Conservation (phyloP, 345 rosid species). For the Microcos paniculata region DNA sequence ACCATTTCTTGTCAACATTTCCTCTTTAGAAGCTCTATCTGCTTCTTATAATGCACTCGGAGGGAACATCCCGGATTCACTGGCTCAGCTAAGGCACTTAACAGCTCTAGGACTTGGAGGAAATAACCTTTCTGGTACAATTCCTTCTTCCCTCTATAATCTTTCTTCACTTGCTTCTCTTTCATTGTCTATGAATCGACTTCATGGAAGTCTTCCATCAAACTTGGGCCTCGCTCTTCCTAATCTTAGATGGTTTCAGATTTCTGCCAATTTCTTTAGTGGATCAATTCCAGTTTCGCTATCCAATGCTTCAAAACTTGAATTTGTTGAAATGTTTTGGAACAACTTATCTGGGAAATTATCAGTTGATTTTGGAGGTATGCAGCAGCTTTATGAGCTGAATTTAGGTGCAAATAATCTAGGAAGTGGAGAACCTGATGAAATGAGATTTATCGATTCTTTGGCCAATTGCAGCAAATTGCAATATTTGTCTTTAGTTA, state of each 20-base stretch:
- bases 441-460: conserved; percentile 18
- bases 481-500: neutral
- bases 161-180: conserved; percentile 3
- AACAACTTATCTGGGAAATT: conserved; percentile 17
- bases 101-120: neutral
- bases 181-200: conserved; percentile 5
- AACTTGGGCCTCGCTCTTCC: conserved; percentile 21
- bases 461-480: conserved; percentile 19
- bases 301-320: conserved; percentile 22
- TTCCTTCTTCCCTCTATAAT: conserved; percentile 22
- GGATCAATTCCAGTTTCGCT: conserved; percentile 24
- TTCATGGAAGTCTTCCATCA: conserved; percentile 18
- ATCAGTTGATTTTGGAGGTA: conserved; percentile 16
- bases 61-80: conserved; percentile 14
- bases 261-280: neutral
- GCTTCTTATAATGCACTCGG: conserved; percentile 6
- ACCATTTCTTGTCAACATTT: neutral
- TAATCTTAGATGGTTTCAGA: neutral
- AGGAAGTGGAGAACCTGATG: conserved; percentile 17
- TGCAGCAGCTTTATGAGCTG: neutral
- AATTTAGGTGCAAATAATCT: neutral
- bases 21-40: neutral
- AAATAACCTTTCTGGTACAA: conserved; percentile 14
- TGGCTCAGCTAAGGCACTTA: conserved; percentile 13
- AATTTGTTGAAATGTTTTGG: neutral